Base-by-base conservation (phyloP, 2,329 filamentous ascomycete genomes). In the Cladorrhinum sp. region DNA sequence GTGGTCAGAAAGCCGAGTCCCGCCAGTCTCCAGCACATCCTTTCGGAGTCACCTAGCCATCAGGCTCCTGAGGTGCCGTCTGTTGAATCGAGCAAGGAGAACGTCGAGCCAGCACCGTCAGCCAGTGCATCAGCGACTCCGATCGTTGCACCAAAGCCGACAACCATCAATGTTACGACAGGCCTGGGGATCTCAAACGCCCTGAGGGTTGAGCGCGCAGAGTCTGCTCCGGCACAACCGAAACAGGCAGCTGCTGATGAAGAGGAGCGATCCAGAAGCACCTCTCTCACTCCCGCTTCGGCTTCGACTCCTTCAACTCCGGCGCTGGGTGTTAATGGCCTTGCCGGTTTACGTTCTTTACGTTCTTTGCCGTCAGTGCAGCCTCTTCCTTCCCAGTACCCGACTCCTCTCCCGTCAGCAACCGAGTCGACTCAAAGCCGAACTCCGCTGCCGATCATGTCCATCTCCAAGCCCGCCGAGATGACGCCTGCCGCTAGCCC, bases 1-100 rank as follows among this genome's bases (percentile, higher is more conserved):
- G 28, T 39, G 5, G 52, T 36, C 12, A 56, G 61, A 8, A 61
- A 36, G n/a, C 55, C 56, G 14, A 67, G 64, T 36, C 64, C 66
- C 4, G 64, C 66, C 3, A 65, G 64, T 49, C 46, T 67, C 8
- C 59, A 66, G 42, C 61, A 66, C n/a, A 67, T 67, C 10, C 36
- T 67, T 4, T 62, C 65, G 20, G 55, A 50, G 10, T 60, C 57
- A 3, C 42, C 61, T 1, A 21, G 18, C 12, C 30, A 36, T 12
- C 28, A 36, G 26, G 20, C 5, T 7, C 23, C 2, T 30, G 51
- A 46, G n/a, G 16, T 46, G 2, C 12, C 54, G 12, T 59, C 52
- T 7, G 23, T 24, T 2, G 39, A 24, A 10, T 46, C 55, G 53
- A 20, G 18, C 51, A 57, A 52, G 57, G 33, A 20, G 61, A 58